Conservation (phyloP, 2,329 filamentous ascomycete genomes). For the Trichoderma polysporum region DNA sequence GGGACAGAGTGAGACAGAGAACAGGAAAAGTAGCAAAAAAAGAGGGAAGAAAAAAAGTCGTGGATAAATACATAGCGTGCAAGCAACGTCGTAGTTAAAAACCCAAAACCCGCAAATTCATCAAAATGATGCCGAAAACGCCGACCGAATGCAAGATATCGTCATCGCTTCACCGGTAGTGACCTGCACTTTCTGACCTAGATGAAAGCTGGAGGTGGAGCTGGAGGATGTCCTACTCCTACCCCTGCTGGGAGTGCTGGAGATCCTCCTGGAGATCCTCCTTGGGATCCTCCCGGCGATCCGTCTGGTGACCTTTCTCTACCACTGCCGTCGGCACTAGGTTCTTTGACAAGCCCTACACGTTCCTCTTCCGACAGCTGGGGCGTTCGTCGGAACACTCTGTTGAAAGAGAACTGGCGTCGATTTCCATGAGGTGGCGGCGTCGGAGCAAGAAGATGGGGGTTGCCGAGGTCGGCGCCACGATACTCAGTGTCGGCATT, state of each 20-base stretch:
- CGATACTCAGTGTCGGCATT: slow-evolving; percentile 48
- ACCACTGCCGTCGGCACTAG: background rate
- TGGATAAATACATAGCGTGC: background rate
- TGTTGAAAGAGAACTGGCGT: slow-evolving; percentile 90
- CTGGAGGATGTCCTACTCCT: background rate
- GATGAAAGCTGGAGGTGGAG: background rate
- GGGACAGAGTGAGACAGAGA: background rate
- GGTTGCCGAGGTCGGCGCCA: slow-evolving; percentile 33
- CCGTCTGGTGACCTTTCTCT: background rate
- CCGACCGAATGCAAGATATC: slow-evolving; percentile 5
- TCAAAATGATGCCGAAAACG: slow-evolving; percentile 1
- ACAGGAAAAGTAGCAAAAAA: background rate
- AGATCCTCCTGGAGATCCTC: background rate
- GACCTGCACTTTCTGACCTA: slow-evolving; percentile 4
- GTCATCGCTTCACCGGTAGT: background rate
- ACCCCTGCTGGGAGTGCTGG: background rate
- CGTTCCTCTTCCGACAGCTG: slow-evolving; percentile 77
- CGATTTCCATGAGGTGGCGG: slow-evolving; percentile 62
- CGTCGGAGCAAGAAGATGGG: slow-evolving; percentile 50
- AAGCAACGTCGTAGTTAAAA: background rate
- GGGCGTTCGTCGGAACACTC: slow-evolving; percentile 60
- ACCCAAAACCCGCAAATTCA: background rate
- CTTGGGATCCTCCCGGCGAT: background rate
- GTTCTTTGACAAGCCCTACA: slow-evolving; percentile 75
- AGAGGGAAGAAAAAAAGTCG: background rate